Evolutionary conservation across 345 rosid genomes (phyloP), one percentile per base, ranked within the genome.

Genomic region (Noccaea caerulescens): DNA sequence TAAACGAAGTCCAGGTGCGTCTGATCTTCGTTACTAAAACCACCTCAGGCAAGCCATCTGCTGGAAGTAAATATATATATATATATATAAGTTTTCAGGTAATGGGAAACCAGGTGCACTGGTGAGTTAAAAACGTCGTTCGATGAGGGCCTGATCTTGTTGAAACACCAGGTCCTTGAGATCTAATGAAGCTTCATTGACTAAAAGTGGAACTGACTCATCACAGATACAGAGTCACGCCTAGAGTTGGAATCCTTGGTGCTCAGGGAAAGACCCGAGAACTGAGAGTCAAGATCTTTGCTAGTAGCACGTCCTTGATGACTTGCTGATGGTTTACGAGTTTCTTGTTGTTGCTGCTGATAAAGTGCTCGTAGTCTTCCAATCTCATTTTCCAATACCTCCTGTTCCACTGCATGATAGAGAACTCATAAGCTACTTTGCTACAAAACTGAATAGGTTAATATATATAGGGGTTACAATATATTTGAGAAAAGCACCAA

Each of bases 331-430:
- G 88, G 82, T 55, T 84, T 76, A 58, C 71, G 87, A 60, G 72
- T 82, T 20, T 56, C 41, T 14, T 36, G 61, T 57, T 46, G 23
- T 45, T 79, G 87, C 61, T 86, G 92, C 76, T 90, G 90, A 76
- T 86, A 88, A 79, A 88, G 50, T 7, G 80, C 68, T 73, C 86
- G 77, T 47, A 95, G 80, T 84, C 98, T 88, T 72, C 89, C 91
- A 56, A 90, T 85, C 82, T 95, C 98, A 80, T 91, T 88, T 82
- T 92, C 99, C 78, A 95, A 77, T 71, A 95, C 86, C 47, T 95
- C 94, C 12, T 95, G 99, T 81, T 95, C 99, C 90, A 95, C 99
- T 95, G 88, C 33, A 72, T 45, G 75, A 34, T 30, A 67, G 37
- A 77, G 1, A 65, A 71, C 69, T 71, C 64, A 71, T 77, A 58